Evolutionary conservation across 208 protist species (phyloP), one percentile per base, ranked within the genome.

Genomic region (Crithidia mellificae): DNA sequence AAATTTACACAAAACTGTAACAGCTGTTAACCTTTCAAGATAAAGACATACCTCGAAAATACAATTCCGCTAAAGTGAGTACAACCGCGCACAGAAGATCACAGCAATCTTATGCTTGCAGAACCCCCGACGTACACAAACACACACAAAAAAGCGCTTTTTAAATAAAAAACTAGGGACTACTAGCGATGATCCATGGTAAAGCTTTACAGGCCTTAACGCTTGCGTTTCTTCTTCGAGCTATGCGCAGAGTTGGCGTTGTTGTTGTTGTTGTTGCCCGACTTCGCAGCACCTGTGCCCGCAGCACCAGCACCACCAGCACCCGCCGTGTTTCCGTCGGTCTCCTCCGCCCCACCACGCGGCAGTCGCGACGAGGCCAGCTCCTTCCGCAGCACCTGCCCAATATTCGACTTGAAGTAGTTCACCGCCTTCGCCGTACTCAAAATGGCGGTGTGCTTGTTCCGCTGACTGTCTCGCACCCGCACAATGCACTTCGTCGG

Each of bases 331-430:
- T n/a, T n/a, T n/a, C n/a, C 22, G 2, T 61, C 74, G 30, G n/a
- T 36, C 9, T 71, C 74, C 7, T 73, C 57, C 3, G 47, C 63
- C 27, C 44, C 57, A 17, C 83, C 81, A 29, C 84, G 72, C 19
- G 85, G 78, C 46, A 89, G 71, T 46, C 72, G 68, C 15, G 83
- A 90, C 22, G 55, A 53, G 19, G 65, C 66, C 52, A 94, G 51
- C 78, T 94, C 89, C 62, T 88, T 89, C 2, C 80, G 73, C 41
- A 94, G 62, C 9, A 90, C 75, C 57, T 87, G 67, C 36, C 85
- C 81, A 65, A 94, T 80, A 70, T 92, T 92, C 0, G 83, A 80
- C n/a, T 77, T 84, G 53, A 94, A 85, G 69, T 89, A 82, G 63
- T 89, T 88, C 34, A 92, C 77, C n/a, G 74, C 57, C 76, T 94